Conservation (phyloP, 2,329 filamentous ascomycete genomes). For the Curvularia sp. region DNA sequence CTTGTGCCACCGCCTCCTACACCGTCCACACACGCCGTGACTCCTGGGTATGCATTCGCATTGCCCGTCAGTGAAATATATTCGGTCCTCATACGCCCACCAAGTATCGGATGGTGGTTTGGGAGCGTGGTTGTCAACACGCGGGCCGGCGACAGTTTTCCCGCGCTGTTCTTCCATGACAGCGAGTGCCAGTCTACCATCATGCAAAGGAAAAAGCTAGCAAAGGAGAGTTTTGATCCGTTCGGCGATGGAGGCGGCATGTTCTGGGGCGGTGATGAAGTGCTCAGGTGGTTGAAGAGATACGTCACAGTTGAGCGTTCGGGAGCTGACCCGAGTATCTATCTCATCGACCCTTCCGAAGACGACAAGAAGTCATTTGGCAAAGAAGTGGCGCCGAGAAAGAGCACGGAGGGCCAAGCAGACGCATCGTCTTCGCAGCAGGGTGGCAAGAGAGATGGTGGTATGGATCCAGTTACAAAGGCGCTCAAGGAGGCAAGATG, state of each 20-base stretch:
- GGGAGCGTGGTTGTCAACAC: conserved; percentile 95
- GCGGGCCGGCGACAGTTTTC: conserved; percentile 87
- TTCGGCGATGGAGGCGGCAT: conserved; percentile 85
- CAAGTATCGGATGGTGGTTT: conserved; percentile 98
- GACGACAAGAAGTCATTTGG: conserved; percentile 88
- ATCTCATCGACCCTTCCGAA: conserved; percentile 83
- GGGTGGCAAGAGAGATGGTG: conserved; percentile 64
- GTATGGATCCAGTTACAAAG: conserved; percentile 93
- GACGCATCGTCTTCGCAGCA: conserved; percentile 38
- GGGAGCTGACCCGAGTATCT: conserved; percentile 85
- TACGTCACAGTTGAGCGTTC: conserved; percentile 86
- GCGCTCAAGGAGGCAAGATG: conserved; percentile 93
- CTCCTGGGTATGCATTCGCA: conserved; percentile 87
- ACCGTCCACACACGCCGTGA: conserved; percentile 74
- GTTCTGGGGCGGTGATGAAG: conserved; percentile 98
- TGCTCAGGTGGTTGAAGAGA: conserved; percentile 85
- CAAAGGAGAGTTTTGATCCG: conserved; percentile 85
- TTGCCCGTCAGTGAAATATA: conserved; percentile 90
- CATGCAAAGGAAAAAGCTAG: conserved; percentile 85
- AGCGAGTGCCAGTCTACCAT: conserved; percentile 96
- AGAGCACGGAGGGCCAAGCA: conserved; percentile 37
- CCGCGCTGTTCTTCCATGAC: conserved; percentile 96
- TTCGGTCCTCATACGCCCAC: conserved; percentile 86
- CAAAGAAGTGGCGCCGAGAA: conserved; percentile 58
- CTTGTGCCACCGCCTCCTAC: conserved; percentile 92